Evolutionary conservation across 1,139 yeast genomes (phyloP).

Genomic region (Taphrina sp.): DNA sequence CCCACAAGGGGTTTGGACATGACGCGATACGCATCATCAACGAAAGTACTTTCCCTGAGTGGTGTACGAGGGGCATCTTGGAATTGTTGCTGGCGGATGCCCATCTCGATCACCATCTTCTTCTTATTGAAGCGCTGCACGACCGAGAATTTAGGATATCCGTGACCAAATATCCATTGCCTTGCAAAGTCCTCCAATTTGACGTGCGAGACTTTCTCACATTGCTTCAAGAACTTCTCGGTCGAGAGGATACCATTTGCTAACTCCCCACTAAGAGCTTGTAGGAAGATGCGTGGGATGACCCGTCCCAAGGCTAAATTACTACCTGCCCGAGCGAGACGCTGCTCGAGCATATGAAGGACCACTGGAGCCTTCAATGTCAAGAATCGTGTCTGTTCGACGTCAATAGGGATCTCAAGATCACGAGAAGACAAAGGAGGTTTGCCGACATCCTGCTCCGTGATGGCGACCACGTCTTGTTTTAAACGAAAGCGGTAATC

Average conservation of each 20-base stretch:
- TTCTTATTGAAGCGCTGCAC: slow-evolving; percentile 92
- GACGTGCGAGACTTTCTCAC: slow-evolving; percentile 90
- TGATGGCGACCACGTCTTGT: slow-evolving; percentile 61
- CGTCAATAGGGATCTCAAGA: slow-evolving; percentile 67
- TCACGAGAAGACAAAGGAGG: slow-evolving; percentile 74
- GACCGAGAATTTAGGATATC: slow-evolving; percentile 83
- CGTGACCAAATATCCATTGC: slow-evolving; percentile 90
- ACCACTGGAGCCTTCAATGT: slow-evolving; percentile 82
- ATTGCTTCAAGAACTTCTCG: slow-evolving; percentile 80
- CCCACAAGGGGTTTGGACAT: slow-evolving; percentile 41
- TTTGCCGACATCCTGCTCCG: slow-evolving; percentile 73
- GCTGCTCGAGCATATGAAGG: slow-evolving; percentile 73
- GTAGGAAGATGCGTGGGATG: slow-evolving; percentile 83
- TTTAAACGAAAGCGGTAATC: slow-evolving; percentile 74
- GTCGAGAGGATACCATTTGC: slow-evolving; percentile 77
- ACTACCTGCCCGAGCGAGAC: slow-evolving; percentile 95
- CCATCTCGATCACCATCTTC: slow-evolving; percentile 91
- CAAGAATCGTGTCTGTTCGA: slow-evolving; percentile 61
- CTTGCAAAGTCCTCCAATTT: slow-evolving; percentile 78
- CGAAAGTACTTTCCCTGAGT: slow-evolving; percentile 47
- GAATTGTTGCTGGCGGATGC: slow-evolving; percentile 81
- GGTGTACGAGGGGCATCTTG: slow-evolving; percentile 52
- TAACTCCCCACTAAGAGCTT: slow-evolving; percentile 93
- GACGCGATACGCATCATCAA: slow-evolving; percentile 47
- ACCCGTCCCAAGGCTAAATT: slow-evolving; percentile 90